Percentiles rank a stretch among this genome's conserved stretches.
Evolutionary conservation across 192 early-diverging fungal genomes (phyloP).

Genomic region (Coemansia sp.): DNA sequence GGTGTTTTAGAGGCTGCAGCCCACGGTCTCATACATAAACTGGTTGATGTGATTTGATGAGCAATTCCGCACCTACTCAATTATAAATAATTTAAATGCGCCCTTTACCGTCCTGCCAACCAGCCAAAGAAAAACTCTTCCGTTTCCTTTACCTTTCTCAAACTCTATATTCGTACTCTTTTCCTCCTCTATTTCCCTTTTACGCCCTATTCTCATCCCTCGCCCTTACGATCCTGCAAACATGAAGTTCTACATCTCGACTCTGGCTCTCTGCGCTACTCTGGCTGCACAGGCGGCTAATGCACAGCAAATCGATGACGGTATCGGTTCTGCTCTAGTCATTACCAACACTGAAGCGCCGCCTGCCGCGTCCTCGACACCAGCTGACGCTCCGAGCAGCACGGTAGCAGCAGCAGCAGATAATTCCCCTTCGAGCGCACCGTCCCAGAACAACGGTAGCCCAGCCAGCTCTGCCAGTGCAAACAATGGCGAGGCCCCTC

Average conservation of each 20-base stretch:
- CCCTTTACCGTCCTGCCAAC: neutral
- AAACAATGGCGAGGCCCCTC: neutral
- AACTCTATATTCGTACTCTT: neutral
- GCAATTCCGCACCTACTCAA: neutral
- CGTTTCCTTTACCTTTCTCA: neutral
- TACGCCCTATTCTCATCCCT: neutral
- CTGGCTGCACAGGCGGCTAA: constrained; percentile 24
- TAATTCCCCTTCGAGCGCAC: neutral
- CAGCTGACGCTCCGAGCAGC: neutral
- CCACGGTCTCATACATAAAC: neutral
- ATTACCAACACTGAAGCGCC: neutral
- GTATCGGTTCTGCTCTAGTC: constrained; percentile 12
- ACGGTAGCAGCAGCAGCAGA: neutral
- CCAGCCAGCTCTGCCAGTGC: no score
- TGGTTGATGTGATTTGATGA: neutral
- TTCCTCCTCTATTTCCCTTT: neutral
- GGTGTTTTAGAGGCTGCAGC: constrained; percentile 2
- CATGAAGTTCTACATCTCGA: constrained; percentile 35
- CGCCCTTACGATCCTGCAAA: neutral
- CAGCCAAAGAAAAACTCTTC: no score
- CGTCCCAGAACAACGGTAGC: no score
- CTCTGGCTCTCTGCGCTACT: constrained; percentile 27
- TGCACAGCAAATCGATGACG: constrained; percentile 14
- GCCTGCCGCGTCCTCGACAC: neutral
- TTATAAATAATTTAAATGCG: neutral